Evolutionary conservation across 2,329 filamentous ascomycete species (phyloP), one percentile per base, ranked within the genome.

Genomic region (Sarocladium oryzae): DNA sequence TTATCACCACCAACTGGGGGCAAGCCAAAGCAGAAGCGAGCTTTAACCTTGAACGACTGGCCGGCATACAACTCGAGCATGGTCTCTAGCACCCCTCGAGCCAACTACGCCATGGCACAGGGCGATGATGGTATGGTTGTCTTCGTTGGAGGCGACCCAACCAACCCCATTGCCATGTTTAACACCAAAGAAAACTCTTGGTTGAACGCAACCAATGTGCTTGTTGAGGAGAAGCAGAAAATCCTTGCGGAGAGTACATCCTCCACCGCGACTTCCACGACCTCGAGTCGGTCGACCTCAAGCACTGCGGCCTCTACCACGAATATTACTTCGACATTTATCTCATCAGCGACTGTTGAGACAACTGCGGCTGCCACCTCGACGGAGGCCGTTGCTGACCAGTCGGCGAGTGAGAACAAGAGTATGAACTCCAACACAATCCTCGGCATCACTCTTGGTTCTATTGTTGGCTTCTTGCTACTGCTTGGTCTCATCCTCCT

Each of bases 401-500:
- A 64, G 21, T 66, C 69, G 35, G 64, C 62, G 24, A 53, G 51
- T 10, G 48, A 28, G 11, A 41, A 51, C 26, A 57, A 62, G 54
- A 57, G 60, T 23, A 55, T 64, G 21, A 60, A 56, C 54, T 62
- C 72, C 63, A 72, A 77, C 67, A 57, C 82, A 7, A 85, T 96
- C 24, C 76, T 96, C 1, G 91, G 88, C 30, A 88, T 88, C 49
- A 88, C 88, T 0, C 76, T 97, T 1, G 90, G 91, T 11, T 83
- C 85, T n/a, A 82, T 96, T 20, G 79, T 88, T 50, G 89, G 87
- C 16, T 72, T 89, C 50, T 82, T 86, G 18, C 69, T 82, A 1
- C 63, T 96, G 6, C 71, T 95, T n/a, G 75, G 87, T 23, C 65
- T 88, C 1, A 63, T 89, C n/a, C 75, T 96, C 18, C 72, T 93